phyloP scores from a whole-genome alignment of 306 rosid genomes.

The Quercus glauca region DNA sequence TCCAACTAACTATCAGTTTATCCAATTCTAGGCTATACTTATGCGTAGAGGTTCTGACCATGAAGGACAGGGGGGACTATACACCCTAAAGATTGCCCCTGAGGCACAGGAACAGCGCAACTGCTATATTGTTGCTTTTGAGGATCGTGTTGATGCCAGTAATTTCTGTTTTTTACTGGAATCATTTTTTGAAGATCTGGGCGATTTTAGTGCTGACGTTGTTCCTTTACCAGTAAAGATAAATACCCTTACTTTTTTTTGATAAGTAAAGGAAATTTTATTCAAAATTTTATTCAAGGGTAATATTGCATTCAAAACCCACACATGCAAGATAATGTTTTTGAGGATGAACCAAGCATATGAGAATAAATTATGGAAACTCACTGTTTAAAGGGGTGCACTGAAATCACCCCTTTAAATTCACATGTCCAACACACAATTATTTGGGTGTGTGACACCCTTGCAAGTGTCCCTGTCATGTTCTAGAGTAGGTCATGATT shows the following conservation, averaged over 20 bases:
- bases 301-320: constrained; percentile 13
- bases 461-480: not conserved
- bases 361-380: constrained; percentile 12
- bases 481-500: not conserved
- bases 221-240: constrained; percentile 68
- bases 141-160: constrained; percentile 69
- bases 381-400: not conserved
- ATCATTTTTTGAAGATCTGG: constrained; percentile 67
- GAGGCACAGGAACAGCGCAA: constrained; percentile 31
- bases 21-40: constrained; percentile 53
- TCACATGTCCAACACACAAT: not conserved
- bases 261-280: too few species aligned
- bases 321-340: not conserved
- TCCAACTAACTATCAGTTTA: constrained; percentile 14
- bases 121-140: constrained; percentile 70
- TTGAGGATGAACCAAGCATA: not conserved
- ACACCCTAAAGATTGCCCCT: constrained; percentile 41
- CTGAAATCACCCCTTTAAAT: not conserved
- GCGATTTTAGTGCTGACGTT: constrained; percentile 55
- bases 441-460: not conserved
- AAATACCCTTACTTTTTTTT: constrained; percentile 15
- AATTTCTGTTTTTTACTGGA: constrained; percentile 75
- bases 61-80: constrained; percentile 58
- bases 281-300: constrained; percentile 31
- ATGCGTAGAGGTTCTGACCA: constrained; percentile 52